Percentiles rank a stretch among this genome's conserved stretches.
Conservation (phyloP, 768 basidiomycete genomes). For the Tremella fuciformis region DNA sequence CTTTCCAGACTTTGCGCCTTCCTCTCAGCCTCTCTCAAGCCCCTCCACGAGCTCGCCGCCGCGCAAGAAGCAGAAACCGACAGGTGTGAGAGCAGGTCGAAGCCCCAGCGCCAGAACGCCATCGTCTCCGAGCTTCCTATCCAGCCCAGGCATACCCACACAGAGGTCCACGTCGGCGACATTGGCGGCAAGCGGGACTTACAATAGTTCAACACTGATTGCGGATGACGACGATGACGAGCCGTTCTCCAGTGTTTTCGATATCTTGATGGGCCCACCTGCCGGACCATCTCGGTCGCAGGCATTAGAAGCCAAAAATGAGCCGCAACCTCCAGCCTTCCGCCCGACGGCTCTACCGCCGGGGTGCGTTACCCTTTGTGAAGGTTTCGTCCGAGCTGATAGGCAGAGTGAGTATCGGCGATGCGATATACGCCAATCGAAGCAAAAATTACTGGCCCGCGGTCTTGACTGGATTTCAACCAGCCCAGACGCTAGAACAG, state of each 20-base stretch:
- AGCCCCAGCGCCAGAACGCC: too few relatives aligned
- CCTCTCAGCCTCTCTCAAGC: too few relatives aligned
- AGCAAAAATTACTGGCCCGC: slow-evolving; percentile 16
- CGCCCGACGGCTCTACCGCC: slow-evolving; percentile 4
- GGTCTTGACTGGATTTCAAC: slow-evolving; percentile 11
- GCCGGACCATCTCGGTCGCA: background rate
- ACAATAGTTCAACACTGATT: background rate
- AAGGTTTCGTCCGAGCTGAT: background rate
- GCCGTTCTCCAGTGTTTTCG: background rate
- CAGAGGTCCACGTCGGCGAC: too few relatives aligned
- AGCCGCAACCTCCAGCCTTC: background rate
- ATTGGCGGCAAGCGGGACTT: too few relatives aligned
- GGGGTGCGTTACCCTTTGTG: background rate
- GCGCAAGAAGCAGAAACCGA: too few relatives aligned
- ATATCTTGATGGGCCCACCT: slow-evolving; percentile 3
- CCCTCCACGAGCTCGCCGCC: too few relatives aligned
- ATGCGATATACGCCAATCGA: slow-evolving; percentile 6
- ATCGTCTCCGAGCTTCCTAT: too few relatives aligned
- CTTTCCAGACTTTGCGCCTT: too few relatives aligned
- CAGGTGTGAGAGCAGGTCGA: too few relatives aligned
- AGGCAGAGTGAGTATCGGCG: slow-evolving; percentile 5
- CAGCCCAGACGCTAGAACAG: slow-evolving; percentile 11
- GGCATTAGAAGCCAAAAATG: background rate
- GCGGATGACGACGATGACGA: slow-evolving; percentile 6
- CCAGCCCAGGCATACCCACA: too few relatives aligned